Conservation (phyloP, 345 rosid species). For the Cardamine occulta region DNA sequence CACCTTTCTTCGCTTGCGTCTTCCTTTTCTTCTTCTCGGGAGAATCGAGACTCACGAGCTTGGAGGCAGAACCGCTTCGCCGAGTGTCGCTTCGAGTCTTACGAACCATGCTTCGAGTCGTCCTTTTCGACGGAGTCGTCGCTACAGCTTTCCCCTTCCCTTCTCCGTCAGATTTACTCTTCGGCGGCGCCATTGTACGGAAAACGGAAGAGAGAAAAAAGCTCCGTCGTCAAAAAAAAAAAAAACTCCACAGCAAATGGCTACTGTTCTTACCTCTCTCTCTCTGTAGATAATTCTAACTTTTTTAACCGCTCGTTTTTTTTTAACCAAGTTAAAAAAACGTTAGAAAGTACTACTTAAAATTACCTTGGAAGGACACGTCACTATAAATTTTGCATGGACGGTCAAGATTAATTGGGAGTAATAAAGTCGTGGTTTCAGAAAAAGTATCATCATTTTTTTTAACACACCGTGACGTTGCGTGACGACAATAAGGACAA, state of each 20-base stretch:
- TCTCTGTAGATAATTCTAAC: not conserved
- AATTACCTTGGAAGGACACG: not conserved
- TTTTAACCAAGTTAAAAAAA: not conserved
- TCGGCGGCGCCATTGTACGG: conserved; percentile 32
- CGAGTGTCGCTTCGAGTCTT: conserved; percentile 21
- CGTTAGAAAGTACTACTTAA: not conserved
- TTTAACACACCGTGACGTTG: too few relatives aligned
- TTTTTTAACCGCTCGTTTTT: not conserved
- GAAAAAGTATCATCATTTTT: not conserved
- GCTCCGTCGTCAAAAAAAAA: not conserved
- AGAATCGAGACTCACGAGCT: conserved; percentile 21
- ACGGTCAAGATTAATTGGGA: not conserved
- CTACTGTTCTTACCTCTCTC: not conserved
- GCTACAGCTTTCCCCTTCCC: conserved; percentile 22
- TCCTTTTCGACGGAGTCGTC: not conserved
- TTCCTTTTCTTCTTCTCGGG: conserved; percentile 12
- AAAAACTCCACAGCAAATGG: not conserved
- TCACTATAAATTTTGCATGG: not conserved
- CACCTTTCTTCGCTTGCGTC: conserved; percentile 23
- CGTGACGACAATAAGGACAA: not conserved
- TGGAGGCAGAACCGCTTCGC: conserved; percentile 9
- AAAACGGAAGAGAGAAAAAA: not conserved
- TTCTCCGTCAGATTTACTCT: conserved; percentile 6
- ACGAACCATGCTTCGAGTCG: conserved; percentile 33
- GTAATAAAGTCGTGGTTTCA: not conserved